Evolutionary conservation across 331 rosid species (phyloP).

Genomic region (Dryas integrifolia): DNA sequence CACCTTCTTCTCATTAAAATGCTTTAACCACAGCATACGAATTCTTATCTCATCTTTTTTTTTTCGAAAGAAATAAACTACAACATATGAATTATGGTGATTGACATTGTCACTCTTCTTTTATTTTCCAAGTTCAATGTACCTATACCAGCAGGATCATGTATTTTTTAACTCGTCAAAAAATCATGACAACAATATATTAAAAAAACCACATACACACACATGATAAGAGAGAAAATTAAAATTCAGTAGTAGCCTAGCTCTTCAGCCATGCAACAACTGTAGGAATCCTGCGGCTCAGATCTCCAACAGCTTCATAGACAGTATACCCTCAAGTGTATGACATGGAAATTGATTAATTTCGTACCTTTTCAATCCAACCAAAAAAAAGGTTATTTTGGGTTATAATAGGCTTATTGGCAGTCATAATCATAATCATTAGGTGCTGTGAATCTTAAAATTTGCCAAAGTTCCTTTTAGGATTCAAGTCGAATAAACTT

Average conservation of each 20-base stretch:
- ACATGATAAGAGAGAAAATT: background rate
- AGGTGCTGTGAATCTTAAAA: background rate
- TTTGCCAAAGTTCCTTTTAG: background rate
- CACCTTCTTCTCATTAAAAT: no score
- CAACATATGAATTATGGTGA: background rate
- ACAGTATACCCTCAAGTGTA: background rate
- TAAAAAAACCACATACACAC: background rate
- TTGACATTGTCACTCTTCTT: background rate
- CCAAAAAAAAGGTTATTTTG: background rate
- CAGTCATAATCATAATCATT: background rate
- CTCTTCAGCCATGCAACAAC: background rate
- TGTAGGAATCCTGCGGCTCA: background rate
- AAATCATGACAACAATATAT: background rate
- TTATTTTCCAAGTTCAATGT: background rate
- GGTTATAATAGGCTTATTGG: background rate
- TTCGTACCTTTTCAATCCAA: background rate
- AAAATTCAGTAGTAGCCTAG: background rate
- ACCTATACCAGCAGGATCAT: background rate
- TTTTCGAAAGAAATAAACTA: background rate
- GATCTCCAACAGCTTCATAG: background rate
- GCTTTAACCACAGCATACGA: no score
- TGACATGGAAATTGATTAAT: background rate
- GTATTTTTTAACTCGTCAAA: background rate
- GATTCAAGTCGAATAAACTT: constrained; percentile 5
- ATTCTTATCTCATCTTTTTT: no score